Base-by-base conservation (phyloP, 1,139 yeast species). In the Hanseniaspora sp. region DNA sequence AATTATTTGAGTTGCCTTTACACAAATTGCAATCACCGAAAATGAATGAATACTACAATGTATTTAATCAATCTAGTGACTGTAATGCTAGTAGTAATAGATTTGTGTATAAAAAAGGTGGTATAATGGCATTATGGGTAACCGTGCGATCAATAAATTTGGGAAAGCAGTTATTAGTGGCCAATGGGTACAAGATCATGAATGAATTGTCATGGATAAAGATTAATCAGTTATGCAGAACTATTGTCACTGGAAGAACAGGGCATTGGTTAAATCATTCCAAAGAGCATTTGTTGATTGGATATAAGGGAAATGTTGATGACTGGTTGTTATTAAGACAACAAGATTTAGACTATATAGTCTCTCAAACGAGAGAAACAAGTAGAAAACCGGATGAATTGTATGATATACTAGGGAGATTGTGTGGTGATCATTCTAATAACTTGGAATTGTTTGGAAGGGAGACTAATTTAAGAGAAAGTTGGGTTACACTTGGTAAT, bases 241-340 rank as follows among this genome's bases (percentile, higher is more conserved):
- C 96, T 0, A 88, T 90, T 52, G 92, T 94, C 57, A 90, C 97
- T 0, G 97, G 97, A 0, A 72, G 96, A 58, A 90, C 97, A 0
- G 97, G 97, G 0, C 97, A 90, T 66, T 90, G 97, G 97, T 72
- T 90, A 52, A 90, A 90, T 64, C 97, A 90, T 67, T 86, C 96
- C 0, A 90, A 90, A 62, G 97, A 90, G 67, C 96, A 90, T 65
- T 72, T 87, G 47, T 69, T 90, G 12, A 86, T 90, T 31, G 97
- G 95, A 0, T 64, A 83, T 34, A 88, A 88, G 63, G 96, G 96
- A 0, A 66, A 76, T 46, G 42, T 51, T 5, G 92, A 95, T 0
- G 62, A 66, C n/a, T 86, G 95, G 95, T 64, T 86, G 30, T 77
- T 77, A 58, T 17, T 51, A 13, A 71, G 73, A 52, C 74, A 77